Percentiles rank a stretch among this genome's conserved stretches.
Evolutionary conservation across 2,329 filamentous ascomycete species (phyloP).

Genomic region (Penicillium paneum): DNA sequence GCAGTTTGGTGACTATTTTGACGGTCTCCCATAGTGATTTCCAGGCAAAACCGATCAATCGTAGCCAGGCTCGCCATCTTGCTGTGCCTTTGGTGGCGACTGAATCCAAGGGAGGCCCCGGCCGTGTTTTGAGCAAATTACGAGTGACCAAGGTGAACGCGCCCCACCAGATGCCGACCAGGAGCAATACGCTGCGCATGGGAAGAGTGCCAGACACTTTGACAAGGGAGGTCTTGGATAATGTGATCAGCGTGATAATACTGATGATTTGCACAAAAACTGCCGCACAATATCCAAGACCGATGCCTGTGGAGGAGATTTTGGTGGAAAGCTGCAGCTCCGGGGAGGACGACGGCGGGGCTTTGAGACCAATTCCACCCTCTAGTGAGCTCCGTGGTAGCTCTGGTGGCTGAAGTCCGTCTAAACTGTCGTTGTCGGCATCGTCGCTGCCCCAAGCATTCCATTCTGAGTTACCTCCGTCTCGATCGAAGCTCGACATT

Average conservation of each 20-base stretch:
- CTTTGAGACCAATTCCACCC: constrained; percentile 8
- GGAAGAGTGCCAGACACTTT: constrained; percentile 72
- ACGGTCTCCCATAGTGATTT: constrained; percentile 74
- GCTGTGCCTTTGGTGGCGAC: constrained; percentile 8
- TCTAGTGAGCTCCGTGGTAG: not conserved
- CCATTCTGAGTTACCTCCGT: constrained; percentile 17
- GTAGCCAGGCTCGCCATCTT: constrained; percentile 52
- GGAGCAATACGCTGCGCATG: constrained; percentile 74
- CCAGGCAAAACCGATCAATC: constrained; percentile 78
- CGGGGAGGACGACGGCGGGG: constrained; percentile 42
- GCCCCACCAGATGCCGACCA: constrained; percentile 85
- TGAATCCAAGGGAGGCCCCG: constrained; percentile 64
- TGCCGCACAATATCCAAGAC: constrained; percentile 81
- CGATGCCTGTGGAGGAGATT: constrained; percentile 83
- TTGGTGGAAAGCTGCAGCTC: constrained; percentile 78
- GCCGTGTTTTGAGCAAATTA: constrained; percentile 75
- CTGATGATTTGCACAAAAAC: constrained; percentile 77
- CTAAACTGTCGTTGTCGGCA: constrained; percentile 22
- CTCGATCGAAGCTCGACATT: constrained; percentile 22
- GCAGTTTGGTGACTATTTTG: constrained; percentile 65
- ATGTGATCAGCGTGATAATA: constrained; percentile 66
- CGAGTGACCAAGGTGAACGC: constrained; percentile 79
- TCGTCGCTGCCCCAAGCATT: constrained; percentile 12
- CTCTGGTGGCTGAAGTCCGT: constrained; percentile 6
- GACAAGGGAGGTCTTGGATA: constrained; percentile 33